Base-by-base conservation (phyloP, 805 yeast genomes). In the Cyberlindnera mrakii region DNA sequence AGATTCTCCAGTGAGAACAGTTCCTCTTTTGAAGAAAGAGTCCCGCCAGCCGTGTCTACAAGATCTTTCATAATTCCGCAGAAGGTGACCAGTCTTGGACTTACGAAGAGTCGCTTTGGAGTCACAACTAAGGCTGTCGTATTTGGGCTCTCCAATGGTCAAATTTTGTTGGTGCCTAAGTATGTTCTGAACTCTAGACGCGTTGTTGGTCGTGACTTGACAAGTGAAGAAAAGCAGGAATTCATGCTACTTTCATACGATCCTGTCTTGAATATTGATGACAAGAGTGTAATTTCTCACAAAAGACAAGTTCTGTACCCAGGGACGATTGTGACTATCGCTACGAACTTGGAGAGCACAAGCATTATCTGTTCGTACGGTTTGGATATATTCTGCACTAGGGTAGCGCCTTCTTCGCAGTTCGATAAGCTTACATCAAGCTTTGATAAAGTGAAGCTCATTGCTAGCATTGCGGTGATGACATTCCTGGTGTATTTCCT, bases 291-390 rank as follows among this genome's bases (percentile, higher is more conserved):
- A 14, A 51, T 84, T 10, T 66, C 81, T 0, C 86, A 81, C 51
- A 58, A 64, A 17, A 67, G 81, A 48, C 60, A 62, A n/a, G 55
- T 80, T 4, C 20, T 70, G 5, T 50, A 51, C 4, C 47, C 53
- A 6, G 51, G 68, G 4, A 50, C 57, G 3, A 50, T 81, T 7
- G 53, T 70, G 3, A 68, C 83, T 0, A 56, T 68, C 4, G 71
- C 85, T 2, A 85, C 97, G 0, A 72, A 76, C 33, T 67, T 89
- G 40, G 98, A 91, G 63, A 85, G 96, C 2, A 89, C 97, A 0
- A 71, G 83, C 15, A 70, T 86, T 16, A 75, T 85, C 0, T 80
- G 93, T 47, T 69, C 74, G 31, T 64, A 78, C 36, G 86, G 83
- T 16, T 62, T 71, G n/a, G 95, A 87, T 57, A 60, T 84, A 6